Percentiles rank a stretch among this genome's conserved stretches.
phyloP scores from a whole-genome alignment of 345 rosid species.

The Linum usitatissimum region DNA sequence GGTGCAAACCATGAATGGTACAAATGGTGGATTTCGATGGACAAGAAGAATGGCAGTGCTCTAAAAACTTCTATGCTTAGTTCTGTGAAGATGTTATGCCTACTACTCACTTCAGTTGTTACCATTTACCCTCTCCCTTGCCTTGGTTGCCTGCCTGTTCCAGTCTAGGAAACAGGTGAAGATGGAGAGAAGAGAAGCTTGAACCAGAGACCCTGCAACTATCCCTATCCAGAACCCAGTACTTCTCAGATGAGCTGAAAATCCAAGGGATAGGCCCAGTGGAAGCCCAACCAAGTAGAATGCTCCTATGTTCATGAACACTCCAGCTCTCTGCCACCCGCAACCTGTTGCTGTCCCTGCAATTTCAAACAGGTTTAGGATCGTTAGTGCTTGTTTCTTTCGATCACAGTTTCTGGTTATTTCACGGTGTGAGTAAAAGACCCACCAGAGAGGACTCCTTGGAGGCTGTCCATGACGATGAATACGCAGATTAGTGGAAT shows the following conservation, averaged over 20 bases:
- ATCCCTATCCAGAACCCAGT: slow-evolving; percentile 2
- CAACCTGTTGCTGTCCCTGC: neutral
- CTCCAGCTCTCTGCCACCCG: slow-evolving; percentile 1
- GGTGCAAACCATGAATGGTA: too few species aligned
- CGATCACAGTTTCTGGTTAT: neutral
- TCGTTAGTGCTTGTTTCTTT: too few species aligned
- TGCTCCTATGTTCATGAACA: neutral
- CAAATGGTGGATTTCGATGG: too few species aligned
- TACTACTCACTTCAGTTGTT: neutral
- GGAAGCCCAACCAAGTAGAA: slow-evolving; percentile 1
- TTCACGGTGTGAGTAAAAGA: neutral
- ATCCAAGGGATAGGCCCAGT: neutral
- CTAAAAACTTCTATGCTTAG: too few species aligned
- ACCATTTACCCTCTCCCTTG: neutral
- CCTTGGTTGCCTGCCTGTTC: slow-evolving; percentile 2
- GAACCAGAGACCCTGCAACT: neutral
- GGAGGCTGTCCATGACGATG: slow-evolving; percentile 1
- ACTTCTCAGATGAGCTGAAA: neutral
- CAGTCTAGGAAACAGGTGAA: neutral
- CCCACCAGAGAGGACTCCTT: neutral
- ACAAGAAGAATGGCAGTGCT: too few species aligned
- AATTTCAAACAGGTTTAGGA: neutral
- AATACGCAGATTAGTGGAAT: neutral
- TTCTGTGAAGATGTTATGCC: too few species aligned
- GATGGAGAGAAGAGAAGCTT: neutral